phyloP scores from a whole-genome alignment of 2,329 filamentous ascomycete genomes.

The Fusarium duplospermum region DNA sequence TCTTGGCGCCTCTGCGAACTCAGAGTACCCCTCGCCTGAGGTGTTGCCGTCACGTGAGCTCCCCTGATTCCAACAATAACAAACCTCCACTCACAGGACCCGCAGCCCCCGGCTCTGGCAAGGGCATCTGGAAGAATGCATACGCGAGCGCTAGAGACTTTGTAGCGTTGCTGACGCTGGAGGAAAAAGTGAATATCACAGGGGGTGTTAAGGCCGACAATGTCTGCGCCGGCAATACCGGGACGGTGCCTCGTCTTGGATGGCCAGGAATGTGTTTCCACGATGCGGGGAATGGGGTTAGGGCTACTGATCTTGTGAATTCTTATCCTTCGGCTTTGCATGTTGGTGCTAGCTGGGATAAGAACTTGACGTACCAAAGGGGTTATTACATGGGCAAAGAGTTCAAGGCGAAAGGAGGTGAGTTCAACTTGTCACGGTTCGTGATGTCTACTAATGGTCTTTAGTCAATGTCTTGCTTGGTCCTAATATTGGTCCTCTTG shows the following conservation, averaged over 20 bases:
- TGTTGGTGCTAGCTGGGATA: conserved; percentile 65
- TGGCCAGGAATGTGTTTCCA: conserved; percentile 63
- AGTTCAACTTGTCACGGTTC: conserved; percentile 41
- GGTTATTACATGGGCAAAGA: conserved; percentile 67
- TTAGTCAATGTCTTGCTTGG: conserved; percentile 75
- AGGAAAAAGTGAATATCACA: conserved; percentile 70
- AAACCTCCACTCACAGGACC: conserved; percentile 6
- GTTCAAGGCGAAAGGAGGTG: conserved; percentile 67
- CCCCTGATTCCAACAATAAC: neutral
- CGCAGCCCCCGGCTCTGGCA: conserved; percentile 25
- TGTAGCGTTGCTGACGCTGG: conserved; percentile 72
- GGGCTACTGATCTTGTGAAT: conserved; percentile 61
- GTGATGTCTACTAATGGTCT: neutral
- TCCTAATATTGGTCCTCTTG: conserved; percentile 77
- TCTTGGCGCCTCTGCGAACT: neutral
- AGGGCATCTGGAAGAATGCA: conserved; percentile 64
- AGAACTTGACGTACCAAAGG: conserved; percentile 62
- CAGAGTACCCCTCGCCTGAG: conserved; percentile 1
- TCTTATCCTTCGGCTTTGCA: conserved; percentile 62
- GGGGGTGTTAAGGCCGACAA: conserved; percentile 65
- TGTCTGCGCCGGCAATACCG: conserved; percentile 60
- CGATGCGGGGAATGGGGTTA: conserved; percentile 62
- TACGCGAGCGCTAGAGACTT: conserved; percentile 68
- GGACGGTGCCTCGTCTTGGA: conserved; percentile 56
- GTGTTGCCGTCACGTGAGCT: conserved; percentile 33